phyloP scores from a whole-genome alignment of 495 filamentous ascomycete species.

The Neurospora cerealis region DNA sequence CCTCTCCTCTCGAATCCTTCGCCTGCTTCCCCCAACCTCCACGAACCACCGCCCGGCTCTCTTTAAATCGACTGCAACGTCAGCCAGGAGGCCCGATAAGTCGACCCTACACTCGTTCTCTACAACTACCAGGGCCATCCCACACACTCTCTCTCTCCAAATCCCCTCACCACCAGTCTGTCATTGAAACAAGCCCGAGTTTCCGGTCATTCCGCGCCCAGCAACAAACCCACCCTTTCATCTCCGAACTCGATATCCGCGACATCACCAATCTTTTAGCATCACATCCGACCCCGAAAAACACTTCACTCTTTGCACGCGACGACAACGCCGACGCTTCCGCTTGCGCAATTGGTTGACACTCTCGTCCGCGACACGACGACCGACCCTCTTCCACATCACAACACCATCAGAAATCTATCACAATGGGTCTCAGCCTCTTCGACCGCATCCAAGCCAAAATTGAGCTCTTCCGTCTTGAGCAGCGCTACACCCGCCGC shows the following conservation, averaged over 20 bases:
- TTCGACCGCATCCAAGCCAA: conserved; percentile 46
- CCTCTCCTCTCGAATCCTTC: background rate
- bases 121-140: background rate
- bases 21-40: background rate
- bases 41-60: background rate
- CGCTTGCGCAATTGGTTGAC: background rate
- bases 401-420: background rate
- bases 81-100: background rate
- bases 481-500: conserved; percentile 83
- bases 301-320: background rate
- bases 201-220: background rate
- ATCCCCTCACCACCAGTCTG: background rate
- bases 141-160: background rate
- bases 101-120: background rate
- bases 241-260: background rate
- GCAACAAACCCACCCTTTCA: background rate
- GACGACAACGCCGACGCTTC: background rate
- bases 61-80: background rate
- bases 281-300: background rate
- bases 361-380: background rate
- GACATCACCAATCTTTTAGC: background rate
- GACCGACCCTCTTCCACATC: background rate
- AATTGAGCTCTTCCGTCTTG: conserved; percentile 83
- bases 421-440: conserved; percentile 31
- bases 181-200: background rate